Evolutionary conservation across 2,329 filamentous ascomycete genomes (phyloP), one percentile per base, ranked within the genome.

Genomic region (Xylariaceae sp.): DNA sequence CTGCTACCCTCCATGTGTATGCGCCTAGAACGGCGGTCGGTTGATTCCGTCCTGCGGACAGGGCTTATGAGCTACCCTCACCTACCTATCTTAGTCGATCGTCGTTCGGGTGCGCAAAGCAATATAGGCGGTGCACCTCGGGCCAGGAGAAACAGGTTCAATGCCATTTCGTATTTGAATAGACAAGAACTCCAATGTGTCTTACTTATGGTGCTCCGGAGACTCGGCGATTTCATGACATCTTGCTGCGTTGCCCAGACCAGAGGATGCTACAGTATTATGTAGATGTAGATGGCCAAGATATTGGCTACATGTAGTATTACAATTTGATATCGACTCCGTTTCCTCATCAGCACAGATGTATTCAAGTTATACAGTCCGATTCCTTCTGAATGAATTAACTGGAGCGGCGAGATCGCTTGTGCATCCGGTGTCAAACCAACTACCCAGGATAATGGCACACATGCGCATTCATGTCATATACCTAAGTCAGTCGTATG

Each of bases 21-120:
- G 53, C 52, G 52, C 56, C 52, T 56, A 47, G 54, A 52, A 48
- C 42, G 47, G 40, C 41, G 46, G 19, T 58, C 58, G 59, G 59
- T 49, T 62, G 55, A 59, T 58, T 62, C 59, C 59, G 58, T 44
- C 45, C 32, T 53, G 41, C 31, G 47, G 40, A 36, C 32, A 17
- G 35, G 46, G 30, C 40, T n/a, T 14, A 42, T 52, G 47, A 46
- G 41, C 39, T 46, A 42, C 49, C 39, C 35, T 19, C 39, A 19
- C 30, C 49, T 46, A 49, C 47, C 39, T 42, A 27, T 27, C 22
- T 27, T 27, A 27, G 22, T 27, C 22, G 22, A 27, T 27, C 22
- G 22, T 27, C 22, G 22, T 50, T 48, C 42, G 32, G 47, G 38
- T 49, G 46, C 35, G 44, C 52, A 49, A 47, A 27, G 38, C 15